phyloP scores from a whole-genome alignment of 495 filamentous ascomycete genomes.

The Hypoxylon trugodes region DNA sequence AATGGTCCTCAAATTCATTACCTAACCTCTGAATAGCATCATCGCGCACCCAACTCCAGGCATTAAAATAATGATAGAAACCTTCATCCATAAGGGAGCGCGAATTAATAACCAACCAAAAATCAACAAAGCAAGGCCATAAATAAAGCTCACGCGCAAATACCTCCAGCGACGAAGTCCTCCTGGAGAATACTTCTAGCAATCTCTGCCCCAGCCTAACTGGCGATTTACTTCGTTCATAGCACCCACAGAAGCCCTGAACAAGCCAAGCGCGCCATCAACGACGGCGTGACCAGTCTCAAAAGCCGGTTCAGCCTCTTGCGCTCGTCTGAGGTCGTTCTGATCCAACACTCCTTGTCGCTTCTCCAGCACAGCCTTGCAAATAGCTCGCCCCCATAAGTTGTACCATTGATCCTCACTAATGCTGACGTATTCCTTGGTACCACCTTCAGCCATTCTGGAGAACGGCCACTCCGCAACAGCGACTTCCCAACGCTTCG shows the following conservation, averaged over 20 bases:
- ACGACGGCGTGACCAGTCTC: conserved; percentile 34
- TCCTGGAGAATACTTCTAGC: conserved; percentile 26
- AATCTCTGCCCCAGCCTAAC: conserved; percentile 55
- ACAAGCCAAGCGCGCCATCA: conserved; percentile 43
- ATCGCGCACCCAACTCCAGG: conserved; percentile 14
- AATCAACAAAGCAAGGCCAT: not conserved
- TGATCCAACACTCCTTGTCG: conserved; percentile 51
- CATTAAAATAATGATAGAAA: not conserved
- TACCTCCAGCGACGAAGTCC: not conserved
- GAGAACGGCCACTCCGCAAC: conserved; percentile 63
- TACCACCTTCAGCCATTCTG: conserved; percentile 28
- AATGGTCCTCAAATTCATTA: conserved; percentile 28
- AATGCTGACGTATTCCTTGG: conserved; percentile 54
- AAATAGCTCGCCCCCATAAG: conserved; percentile 55
- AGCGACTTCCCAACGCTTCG: conserved; percentile 67
- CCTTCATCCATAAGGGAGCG: conserved; percentile 12
- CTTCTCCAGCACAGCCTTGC: conserved; percentile 52
- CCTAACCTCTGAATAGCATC: not conserved
- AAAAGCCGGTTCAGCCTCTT: conserved; percentile 44
- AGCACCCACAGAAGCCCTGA: conserved; percentile 50
- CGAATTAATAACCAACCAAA: conserved; percentile 6
- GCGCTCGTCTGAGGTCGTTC: conserved; percentile 48
- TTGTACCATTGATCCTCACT: conserved; percentile 59
- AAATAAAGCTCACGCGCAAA: conserved; percentile 1
- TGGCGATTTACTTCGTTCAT: conserved; percentile 57